Conservation (phyloP, 331 rosid genomes). For the Ulmus americana region DNA sequence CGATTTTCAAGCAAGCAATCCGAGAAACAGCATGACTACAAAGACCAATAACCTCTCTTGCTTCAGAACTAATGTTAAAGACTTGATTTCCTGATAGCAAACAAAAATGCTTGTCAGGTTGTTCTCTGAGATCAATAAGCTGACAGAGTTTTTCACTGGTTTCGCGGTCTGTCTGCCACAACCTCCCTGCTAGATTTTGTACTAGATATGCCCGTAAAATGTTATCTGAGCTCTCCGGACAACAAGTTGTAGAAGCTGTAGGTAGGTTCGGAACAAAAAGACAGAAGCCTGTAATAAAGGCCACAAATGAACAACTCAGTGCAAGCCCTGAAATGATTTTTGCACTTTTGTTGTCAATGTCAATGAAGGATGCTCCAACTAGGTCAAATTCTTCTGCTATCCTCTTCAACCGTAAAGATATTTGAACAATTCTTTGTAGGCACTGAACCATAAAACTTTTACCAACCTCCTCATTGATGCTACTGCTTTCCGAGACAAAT, state of each 20-base stretch:
- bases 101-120: conserved; percentile 19
- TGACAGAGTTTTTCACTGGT: conserved; percentile 30
- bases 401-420: conserved; percentile 35
- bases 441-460: conserved; percentile 14
- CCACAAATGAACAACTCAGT: conserved; percentile 46
- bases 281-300: conserved; percentile 44
- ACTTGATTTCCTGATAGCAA: conserved; percentile 24
- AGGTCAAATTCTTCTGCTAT: conserved; percentile 48
- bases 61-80: conserved; percentile 25
- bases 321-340: conserved; percentile 40
- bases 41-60: conserved; percentile 28
- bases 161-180: conserved; percentile 40
- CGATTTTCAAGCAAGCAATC: conserved; percentile 26
- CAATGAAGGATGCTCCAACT: conserved; percentile 38
- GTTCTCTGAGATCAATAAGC: conserved; percentile 30
- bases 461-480: conserved; percentile 16
- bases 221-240: conserved; percentile 18
- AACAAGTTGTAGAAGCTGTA: background rate
- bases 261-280: conserved; percentile 31
- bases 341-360: conserved; percentile 45
- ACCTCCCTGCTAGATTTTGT: conserved; percentile 36
- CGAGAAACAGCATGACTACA: conserved; percentile 37
- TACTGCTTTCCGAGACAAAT: conserved; percentile 9
- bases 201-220: conserved; percentile 20
- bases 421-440: conserved; percentile 25